A percentile compares a stretch with the other conserved stretches of the same genome.
phyloP scores from a whole-genome alignment of 495 filamentous ascomycete species.

The Bathelium albidoporum region DNA sequence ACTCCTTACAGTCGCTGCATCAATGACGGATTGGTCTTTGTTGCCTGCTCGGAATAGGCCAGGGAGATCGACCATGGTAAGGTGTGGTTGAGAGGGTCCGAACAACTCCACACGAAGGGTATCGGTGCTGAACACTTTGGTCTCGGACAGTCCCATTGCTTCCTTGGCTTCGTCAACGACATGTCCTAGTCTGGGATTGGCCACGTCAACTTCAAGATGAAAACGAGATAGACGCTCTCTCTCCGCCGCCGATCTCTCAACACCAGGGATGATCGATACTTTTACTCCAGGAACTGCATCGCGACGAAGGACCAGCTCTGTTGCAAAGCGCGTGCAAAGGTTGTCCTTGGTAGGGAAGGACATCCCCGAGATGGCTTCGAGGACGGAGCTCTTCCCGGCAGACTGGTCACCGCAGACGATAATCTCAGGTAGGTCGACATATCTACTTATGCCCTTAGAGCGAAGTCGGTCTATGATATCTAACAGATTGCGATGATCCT shows the following conservation, averaged over 20 bases:
- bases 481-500: constrained; percentile 6
- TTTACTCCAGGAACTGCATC: neutral
- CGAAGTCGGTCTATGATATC: constrained; percentile 14
- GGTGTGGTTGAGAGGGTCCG: constrained; percentile 8
- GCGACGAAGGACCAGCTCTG: constrained; percentile 46
- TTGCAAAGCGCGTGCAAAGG: constrained; percentile 49
- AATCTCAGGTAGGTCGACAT: constrained; percentile 14
- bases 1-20: constrained; percentile 17
- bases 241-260: neutral
- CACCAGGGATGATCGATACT: constrained; percentile 8
- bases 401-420: constrained; percentile 23
- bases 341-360: constrained; percentile 37
- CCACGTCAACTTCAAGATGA: neutral
- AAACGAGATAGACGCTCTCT: neutral
- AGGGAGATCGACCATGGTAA: constrained; percentile 21
- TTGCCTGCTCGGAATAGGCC: constrained; percentile 16
- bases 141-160: constrained; percentile 6
- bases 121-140: constrained; percentile 8
- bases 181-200: neutral
- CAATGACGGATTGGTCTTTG: constrained; percentile 13
- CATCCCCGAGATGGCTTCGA: constrained; percentile 26
- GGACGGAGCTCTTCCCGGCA: constrained; percentile 20
- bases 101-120: constrained; percentile 14
- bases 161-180: constrained; percentile 9
- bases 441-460: constrained; percentile 4